Base-by-base conservation (phyloP, 2,329 filamentous ascomycete genomes). In the Fonsecaea erecta region DNA sequence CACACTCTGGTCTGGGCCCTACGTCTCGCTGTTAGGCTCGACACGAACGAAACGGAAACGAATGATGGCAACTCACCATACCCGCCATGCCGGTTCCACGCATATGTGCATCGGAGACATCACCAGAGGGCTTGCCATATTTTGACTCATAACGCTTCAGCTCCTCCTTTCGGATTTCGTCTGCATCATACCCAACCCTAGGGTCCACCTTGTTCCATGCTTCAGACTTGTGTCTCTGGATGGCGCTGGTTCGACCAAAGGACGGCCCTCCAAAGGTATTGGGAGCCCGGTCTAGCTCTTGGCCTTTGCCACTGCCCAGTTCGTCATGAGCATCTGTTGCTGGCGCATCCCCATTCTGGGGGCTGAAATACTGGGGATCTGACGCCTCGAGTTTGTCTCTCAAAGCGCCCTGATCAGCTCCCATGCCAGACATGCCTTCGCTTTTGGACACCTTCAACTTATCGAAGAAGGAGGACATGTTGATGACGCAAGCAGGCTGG, bases 261-360 rank as follows among this genome's bases (percentile, higher is more conserved):
- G 62, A 61, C 32, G 62, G 62, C n/a, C 62, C 62, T 16, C 62
- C 62, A n/a, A 48, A 43, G 12, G 35, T 56, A 32, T 64, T 64
- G 37, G 62, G 62, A 9, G 52, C 62, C 32, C 57, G 51, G 21
- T 51, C 52, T n/a, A 54, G 32, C 37, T 52, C 35, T 48, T 64
- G 24, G 24, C 60, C 59, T 8, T 54, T 28, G 24, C 59, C 54
- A 46, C 40, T 34, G 9, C 43, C 54, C 1, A 59, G 24, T 18
- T 56, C 61, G 16, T 52, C 40, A 7, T n/a, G 14, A 8, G 1
- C 3, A 16, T 48, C 12, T 32, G 55, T 9, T 46, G 30, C 61
- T 52, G 11, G 52, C 43, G n/a, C 34, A 8, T 24, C n/a, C 30
- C 48, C 21, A n/a, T 62, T 56, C 26, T 14, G 35, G n/a, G 51